phyloP scores from a whole-genome alignment of 345 rosid species.

The Rhodamnia rubescens region DNA sequence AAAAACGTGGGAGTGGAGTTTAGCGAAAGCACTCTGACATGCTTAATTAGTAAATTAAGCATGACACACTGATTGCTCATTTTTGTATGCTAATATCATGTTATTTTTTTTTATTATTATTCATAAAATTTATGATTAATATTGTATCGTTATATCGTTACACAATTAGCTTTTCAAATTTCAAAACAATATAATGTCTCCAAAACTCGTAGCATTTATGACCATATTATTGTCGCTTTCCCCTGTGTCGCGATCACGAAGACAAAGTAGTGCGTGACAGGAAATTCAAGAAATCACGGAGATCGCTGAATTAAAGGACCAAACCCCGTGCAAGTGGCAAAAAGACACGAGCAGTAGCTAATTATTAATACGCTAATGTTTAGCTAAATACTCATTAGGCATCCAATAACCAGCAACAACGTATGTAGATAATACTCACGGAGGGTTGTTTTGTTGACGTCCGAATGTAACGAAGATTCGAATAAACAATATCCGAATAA shows the following conservation, averaged over 20 bases:
- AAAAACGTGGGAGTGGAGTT: not conserved
- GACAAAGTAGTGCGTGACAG: accelerated
- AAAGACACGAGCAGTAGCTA: not conserved
- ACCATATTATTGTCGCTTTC: not conserved
- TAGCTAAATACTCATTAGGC: accelerated
- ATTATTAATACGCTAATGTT: not conserved
- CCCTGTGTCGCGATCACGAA: accelerated
- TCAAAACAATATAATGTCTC: not conserved
- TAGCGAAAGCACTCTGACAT: not conserved
- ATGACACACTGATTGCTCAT: not conserved
- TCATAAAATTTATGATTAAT: no score
- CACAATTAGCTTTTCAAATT: no score
- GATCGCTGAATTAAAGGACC: not conserved
- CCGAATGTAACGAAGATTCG: no score
- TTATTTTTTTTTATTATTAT: no score
- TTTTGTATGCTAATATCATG: not conserved
- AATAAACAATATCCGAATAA: no score
- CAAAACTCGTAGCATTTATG: not conserved
- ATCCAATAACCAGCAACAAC: not conserved
- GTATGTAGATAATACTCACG: no score
- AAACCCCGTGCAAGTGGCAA: accelerated
- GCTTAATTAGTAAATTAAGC: not conserved
- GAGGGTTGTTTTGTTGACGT: no score
- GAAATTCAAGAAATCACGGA: not conserved
- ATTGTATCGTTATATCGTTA: no score